A percentile compares a stretch with the other conserved stretches of the same genome.
These are phyloP conservation scores for Teratosphaeria destructans DNA, from an alignment of 2,329 filamentous ascomycete species.

Conservation along the genomic window DNA sequence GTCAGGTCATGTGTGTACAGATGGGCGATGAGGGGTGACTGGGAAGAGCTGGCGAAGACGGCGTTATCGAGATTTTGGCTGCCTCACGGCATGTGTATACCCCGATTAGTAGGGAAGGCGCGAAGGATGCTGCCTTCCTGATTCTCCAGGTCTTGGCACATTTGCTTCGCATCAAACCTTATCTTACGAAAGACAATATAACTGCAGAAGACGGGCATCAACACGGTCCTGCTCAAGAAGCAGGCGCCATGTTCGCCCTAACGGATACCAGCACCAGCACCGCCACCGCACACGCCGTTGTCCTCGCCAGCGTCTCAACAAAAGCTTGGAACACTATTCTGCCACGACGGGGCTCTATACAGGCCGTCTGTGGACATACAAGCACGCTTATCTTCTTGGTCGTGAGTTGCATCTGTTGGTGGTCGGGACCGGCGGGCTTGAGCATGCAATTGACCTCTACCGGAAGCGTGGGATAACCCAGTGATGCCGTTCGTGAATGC, in stretches of 20 bases:
- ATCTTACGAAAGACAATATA: neutral
- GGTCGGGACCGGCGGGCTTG: no score
- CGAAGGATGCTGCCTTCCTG: neutral
- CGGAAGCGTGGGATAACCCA: no score
- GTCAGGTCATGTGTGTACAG: no score
- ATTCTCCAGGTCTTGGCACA: neutral
- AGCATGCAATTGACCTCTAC: no score
- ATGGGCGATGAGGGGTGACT: neutral
- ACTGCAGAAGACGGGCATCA: neutral
- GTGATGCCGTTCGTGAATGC: no score
- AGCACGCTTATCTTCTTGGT: no score
- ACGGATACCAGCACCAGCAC: conserved; percentile 5
- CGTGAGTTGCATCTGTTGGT: no score
- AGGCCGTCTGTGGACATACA: neutral
- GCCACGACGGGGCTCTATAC: neutral
- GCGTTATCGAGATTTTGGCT: conserved; percentile 1
- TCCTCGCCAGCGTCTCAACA: conserved; percentile 3
- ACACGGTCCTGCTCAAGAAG: neutral
- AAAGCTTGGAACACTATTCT: no score
- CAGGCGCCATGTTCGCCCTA: neutral
- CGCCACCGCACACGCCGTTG: conserved; percentile 6
- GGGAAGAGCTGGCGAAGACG: neutral
- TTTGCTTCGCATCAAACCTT: neutral
- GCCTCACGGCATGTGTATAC: conserved; percentile 8
- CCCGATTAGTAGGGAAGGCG: neutral